Conservation (phyloP, 2,329 filamentous ascomycete genomes). For the Rhynchosporium graminicola region DNA sequence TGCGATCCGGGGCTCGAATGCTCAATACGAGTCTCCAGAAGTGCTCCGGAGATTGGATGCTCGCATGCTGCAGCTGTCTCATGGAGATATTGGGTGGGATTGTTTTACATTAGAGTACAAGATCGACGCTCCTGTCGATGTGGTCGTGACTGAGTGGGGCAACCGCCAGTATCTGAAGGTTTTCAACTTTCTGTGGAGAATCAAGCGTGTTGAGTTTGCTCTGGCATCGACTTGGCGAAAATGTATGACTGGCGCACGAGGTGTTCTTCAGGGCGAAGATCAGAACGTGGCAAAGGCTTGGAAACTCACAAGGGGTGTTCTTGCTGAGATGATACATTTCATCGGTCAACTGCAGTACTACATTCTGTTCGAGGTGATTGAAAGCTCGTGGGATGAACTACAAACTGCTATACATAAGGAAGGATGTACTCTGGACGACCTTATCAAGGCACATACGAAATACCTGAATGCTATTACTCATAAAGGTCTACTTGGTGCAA, state of each 20-base stretch:
- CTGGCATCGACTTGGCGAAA: slow-evolving; percentile 89
- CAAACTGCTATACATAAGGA: slow-evolving; percentile 81
- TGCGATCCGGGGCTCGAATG: slow-evolving; percentile 94
- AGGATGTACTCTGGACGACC: slow-evolving; percentile 88
- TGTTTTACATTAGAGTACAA: slow-evolving; percentile 99
- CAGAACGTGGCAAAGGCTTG: slow-evolving; percentile 72
- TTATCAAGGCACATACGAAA: slow-evolving; percentile 86
- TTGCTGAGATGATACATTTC: slow-evolving; percentile 99
- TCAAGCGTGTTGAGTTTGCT: slow-evolving; percentile 96
- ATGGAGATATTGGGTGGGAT: slow-evolving; percentile 98
- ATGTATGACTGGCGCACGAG: slow-evolving; percentile 90
- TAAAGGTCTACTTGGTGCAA: slow-evolving; percentile 86
- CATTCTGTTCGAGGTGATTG: slow-evolving; percentile 97
- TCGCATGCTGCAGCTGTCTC: slow-evolving; percentile 95
- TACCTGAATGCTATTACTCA: slow-evolving; percentile 95
- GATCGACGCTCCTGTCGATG: slow-evolving; percentile 93
- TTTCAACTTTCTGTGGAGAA: slow-evolving; percentile 98
- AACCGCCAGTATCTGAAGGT: slow-evolving; percentile 97
- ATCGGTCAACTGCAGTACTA: slow-evolving; percentile 97
- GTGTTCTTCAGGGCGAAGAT: slow-evolving; percentile 81
- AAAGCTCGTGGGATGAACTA: slow-evolving; percentile 90
- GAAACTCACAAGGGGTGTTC: slow-evolving; percentile 84
- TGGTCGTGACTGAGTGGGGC: slow-evolving; percentile 94
- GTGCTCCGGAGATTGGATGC: slow-evolving; percentile 90
- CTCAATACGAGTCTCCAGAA: slow-evolving; percentile 90